Evolutionary conservation across 306 rosid genomes (phyloP).

Genomic region (Comarum palustre): DNA sequence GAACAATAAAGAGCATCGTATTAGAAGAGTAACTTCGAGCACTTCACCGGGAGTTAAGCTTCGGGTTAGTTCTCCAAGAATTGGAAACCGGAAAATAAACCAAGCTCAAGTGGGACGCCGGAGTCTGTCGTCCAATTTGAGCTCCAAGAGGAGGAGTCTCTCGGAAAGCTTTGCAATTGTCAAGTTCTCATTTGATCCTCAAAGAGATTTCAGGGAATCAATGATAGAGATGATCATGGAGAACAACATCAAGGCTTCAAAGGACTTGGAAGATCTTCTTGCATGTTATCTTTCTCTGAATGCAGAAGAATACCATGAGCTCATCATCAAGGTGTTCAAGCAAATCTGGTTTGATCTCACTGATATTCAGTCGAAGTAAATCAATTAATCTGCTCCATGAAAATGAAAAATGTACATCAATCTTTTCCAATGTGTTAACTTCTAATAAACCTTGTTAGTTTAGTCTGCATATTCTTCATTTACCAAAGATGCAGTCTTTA

Average conservation of each 20-base stretch:
- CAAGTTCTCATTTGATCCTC: constrained; percentile 78
- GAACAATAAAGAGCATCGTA: constrained; percentile 26
- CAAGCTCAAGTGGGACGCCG: constrained; percentile 43
- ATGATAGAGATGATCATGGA: constrained; percentile 96
- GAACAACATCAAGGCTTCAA: constrained; percentile 75
- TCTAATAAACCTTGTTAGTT: constrained; percentile 16
- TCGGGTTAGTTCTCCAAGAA: constrained; percentile 59
- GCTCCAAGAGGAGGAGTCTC: constrained; percentile 43
- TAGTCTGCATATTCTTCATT: background rate
- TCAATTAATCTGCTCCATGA: background rate
- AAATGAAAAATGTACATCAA: constrained; percentile 19
- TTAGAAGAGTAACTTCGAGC: constrained; percentile 42
- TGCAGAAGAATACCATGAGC: constrained; percentile 86
- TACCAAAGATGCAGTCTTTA: constrained; percentile 15
- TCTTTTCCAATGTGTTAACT: background rate
- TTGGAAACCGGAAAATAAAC: constrained; percentile 26
- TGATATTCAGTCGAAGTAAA: constrained; percentile 33
- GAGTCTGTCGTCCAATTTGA: constrained; percentile 28
- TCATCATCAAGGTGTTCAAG: constrained; percentile 88
- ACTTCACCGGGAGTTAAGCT: constrained; percentile 60
- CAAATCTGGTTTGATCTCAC: constrained; percentile 94
- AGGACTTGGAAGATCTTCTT: constrained; percentile 94
- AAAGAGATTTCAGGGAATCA: constrained; percentile 82
- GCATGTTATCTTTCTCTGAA: constrained; percentile 86
- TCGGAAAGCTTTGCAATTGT: constrained; percentile 75